Base-by-base conservation (phyloP, 73 alveolate species). In the Tetrahymena thermophila region DNA sequence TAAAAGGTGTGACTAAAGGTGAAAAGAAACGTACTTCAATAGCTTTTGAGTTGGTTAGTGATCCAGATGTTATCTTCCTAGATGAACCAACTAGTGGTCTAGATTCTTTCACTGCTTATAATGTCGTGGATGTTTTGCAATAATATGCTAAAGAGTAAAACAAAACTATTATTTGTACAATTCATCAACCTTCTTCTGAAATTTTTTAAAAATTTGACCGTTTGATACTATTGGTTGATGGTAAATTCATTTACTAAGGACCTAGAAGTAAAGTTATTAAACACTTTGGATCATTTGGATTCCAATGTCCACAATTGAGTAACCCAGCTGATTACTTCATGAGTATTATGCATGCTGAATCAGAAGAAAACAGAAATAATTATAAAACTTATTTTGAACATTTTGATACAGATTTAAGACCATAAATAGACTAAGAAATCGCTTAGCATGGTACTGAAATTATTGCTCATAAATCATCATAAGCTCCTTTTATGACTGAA, bases 301-400 rank as follows among this genome's bases (percentile, higher is more conserved):
- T 94, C 94, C 35, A 94, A 96, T 97, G 99, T 84, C 99, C 99
- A 21, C 96, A 96, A 35, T 89, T 96, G 93, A 95, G 96, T 35
- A 97, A 97, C 97, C 99, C 99, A 35, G 97, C 98, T 94, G 99
- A 98, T 95, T 97, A 94, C 83, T 97, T 94, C 95, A 97, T 97
- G 98, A 85, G 96, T 25, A 96, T 97, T 17, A 94, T 97, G 97
- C 95, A 94, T 35, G 58, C 93, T 10, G 93, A 94, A 43, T 50
- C 93, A 9, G 56, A 94, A 25, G 96, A 94, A 37, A 56, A 38
- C 84, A 56, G 84, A 0, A 38, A 28, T 35, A 31, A 35, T 35
- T 35, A 94, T 14, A 34, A 85, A 94, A 28, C 11, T 3, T 71
- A 71, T 43, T 95, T 85, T 71, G 89, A 71, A 34, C 89, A 71